phyloP scores from a whole-genome alignment of 768 basidiomycete genomes.

The Tylopilus cervinicoccineus region DNA sequence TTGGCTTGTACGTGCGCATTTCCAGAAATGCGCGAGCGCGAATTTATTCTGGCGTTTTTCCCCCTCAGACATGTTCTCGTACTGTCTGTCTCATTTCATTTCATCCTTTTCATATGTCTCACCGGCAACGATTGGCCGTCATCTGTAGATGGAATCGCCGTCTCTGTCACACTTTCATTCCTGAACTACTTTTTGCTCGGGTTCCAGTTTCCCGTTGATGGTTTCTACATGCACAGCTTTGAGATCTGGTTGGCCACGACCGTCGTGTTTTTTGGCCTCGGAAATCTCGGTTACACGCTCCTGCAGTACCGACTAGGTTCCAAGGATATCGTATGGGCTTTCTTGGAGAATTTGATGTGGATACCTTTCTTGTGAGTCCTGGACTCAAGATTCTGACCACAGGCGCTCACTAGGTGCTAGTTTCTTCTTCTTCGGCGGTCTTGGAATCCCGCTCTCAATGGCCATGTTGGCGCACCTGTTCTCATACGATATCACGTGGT shows the following conservation, averaged over 20 bases:
- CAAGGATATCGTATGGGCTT: slow-evolving; percentile 20
- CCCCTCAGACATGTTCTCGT: slow-evolving; percentile 45
- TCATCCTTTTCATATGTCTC: neutral
- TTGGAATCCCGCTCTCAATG: slow-evolving; percentile 49
- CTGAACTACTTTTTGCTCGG: slow-evolving; percentile 76
- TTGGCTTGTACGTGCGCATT: slow-evolving; percentile 41
- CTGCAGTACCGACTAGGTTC: slow-evolving; percentile 69
- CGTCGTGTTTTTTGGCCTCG: slow-evolving; percentile 73
- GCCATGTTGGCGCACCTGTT: slow-evolving; percentile 55
- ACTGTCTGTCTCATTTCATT: slow-evolving; percentile 34
- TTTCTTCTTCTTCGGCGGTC: slow-evolving; percentile 56
- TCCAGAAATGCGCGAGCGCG: neutral
- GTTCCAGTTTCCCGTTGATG: slow-evolving; percentile 67
- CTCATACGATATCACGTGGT: slow-evolving; percentile 57
- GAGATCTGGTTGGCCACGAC: slow-evolving; percentile 78
- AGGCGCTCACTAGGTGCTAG: slow-evolving; percentile 12
- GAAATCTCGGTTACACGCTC: slow-evolving; percentile 67
- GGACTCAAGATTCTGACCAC: neutral
- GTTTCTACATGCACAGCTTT: slow-evolving; percentile 74
- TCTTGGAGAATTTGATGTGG: slow-evolving; percentile 27
- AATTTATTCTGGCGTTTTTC: slow-evolving; percentile 2
- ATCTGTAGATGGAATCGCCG: slow-evolving; percentile 51
- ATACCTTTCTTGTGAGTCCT: slow-evolving; percentile 36
- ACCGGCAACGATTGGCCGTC: neutral
- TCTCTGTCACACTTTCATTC: slow-evolving; percentile 58